phyloP scores from a whole-genome alignment of 2,329 filamentous ascomycete genomes.

The Geosmithia flava region DNA sequence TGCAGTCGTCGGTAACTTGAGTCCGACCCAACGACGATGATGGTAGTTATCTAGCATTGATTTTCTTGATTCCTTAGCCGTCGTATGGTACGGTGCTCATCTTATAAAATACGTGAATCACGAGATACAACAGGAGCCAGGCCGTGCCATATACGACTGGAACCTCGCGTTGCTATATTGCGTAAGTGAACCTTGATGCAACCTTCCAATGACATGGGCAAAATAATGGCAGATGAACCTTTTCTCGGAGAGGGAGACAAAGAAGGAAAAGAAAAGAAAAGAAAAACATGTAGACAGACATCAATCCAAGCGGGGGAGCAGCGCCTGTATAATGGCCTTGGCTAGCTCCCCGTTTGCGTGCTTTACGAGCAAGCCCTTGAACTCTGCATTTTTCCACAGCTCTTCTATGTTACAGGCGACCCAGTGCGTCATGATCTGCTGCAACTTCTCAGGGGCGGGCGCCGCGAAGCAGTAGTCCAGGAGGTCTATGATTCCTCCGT shows the following conservation, averaged over 20 bases:
- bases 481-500: not conserved
- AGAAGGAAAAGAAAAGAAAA: too few relatives aligned
- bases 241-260: too few relatives aligned
- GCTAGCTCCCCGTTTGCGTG: not conserved
- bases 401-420: not conserved
- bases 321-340: not conserved
- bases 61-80: not conserved
- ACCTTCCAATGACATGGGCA: too few relatives aligned
- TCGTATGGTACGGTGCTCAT: too few relatives aligned
- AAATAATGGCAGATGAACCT: too few relatives aligned
- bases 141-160: too few relatives aligned
- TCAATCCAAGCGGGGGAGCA: not conserved
- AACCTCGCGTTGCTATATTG: too few relatives aligned
- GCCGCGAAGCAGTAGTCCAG: not conserved
- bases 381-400: not conserved
- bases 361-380: too few relatives aligned
- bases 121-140: too few relatives aligned
- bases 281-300: not conserved
- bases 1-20: not conserved
- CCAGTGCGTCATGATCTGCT: not conserved
- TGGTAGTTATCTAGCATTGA: not conserved
- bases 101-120: too few relatives aligned
- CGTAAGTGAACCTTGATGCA: too few relatives aligned
- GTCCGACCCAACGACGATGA: not conserved
- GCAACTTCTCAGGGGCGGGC: not conserved